Evolutionary conservation across 768 basidiomycete genomes (phyloP), one percentile per base, ranked within the genome.

Genomic region (Trametes elegans): DNA sequence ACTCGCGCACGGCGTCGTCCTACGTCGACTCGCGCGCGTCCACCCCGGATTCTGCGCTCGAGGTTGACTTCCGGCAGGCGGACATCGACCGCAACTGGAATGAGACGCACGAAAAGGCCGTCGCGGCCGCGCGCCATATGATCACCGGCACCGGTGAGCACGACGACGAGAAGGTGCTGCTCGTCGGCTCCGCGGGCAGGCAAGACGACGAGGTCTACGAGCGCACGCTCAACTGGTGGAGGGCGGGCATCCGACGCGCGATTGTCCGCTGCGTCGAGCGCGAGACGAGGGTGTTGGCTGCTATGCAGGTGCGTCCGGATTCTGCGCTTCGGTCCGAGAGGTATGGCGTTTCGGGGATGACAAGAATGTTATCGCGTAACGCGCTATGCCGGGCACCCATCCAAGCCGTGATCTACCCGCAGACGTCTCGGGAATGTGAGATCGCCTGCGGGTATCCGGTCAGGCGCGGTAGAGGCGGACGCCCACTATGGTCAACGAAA

Each of bases 251-350:
- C 35, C 79, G 90, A 18, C 68, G 78, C 34, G 66, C 61, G 50
- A 70, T 92, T 14, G 74, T 90, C 35, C 69, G 66, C 53, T 71
- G 67, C 34, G 79, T 92, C 19, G 70, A 75, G 31, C 69, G 73
- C 64, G 90, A 93, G 71, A 85, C 83, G 4, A 60, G 71, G 58
- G 60, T 83, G 29, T 73, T 92, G 38, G 89, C 81, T 2, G 74
- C 67, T 34, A 79, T 89, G 76, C 90, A 92, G 81, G 90, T 83
- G 34, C 11, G 53, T 43, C 9, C 21, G n/a, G n/a, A n/a, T n/a
- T n/a, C n/a, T n/a, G n/a, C n/a, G n/a, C n/a, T n/a, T n/a, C n/a
- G n/a, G n/a, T n/a, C n/a, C n/a, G n/a, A n/a, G n/a, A n/a, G n/a
- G n/a, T n/a, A n/a, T n/a, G n/a, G n/a, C n/a, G n/a, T n/a, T n/a